Percentiles rank a stretch among this genome's conserved stretches.
Conservation (phyloP, 768 basidiomycete genomes). For the Lactifluus piperatus region DNA sequence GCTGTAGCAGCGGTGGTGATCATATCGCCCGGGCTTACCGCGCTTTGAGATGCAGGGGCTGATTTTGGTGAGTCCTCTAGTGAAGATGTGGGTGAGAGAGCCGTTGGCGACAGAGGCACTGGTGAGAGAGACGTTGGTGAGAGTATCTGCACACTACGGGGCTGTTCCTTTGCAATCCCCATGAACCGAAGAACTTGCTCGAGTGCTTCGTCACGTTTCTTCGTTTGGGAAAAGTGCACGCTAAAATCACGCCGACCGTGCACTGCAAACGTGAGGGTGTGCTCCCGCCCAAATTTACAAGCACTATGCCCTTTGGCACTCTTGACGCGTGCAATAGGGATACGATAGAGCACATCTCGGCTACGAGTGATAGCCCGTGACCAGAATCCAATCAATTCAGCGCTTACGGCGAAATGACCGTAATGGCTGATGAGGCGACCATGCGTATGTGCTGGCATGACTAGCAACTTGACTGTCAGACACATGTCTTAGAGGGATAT, state of each 20-base stretch:
- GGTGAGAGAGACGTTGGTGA: conserved; percentile 2
- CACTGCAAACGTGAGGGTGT: conserved; percentile 3
- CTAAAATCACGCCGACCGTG: conserved; percentile 14
- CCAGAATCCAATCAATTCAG: conserved; percentile 19
- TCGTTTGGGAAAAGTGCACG: neutral
- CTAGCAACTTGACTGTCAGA: neutral
- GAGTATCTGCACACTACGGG: neutral
- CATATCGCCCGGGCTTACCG: neutral
- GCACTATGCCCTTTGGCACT: neutral
- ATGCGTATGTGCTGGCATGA: conserved; percentile 7
- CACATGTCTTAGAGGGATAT: neutral
- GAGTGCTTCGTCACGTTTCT: conserved; percentile 9
- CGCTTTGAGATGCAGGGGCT: neutral
- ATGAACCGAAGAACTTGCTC: neutral
- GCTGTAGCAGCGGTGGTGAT: neutral
- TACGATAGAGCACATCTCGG: conserved; percentile 14
- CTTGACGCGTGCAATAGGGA: conserved; percentile 15
- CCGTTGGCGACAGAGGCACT: neutral
- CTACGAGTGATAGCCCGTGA: conserved; percentile 12
- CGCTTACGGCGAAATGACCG: conserved; percentile 14
- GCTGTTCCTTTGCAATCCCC: conserved; percentile 2
- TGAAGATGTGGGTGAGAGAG: neutral
- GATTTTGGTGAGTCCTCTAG: neutral
- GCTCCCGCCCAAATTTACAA: conserved; percentile 3
- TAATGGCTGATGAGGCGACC: conserved; percentile 5